Percentiles rank a stretch among this genome's conserved stretches.
Evolutionary conservation across 345 rosid species (phyloP).

Genomic region (Pugionium dolabratum): DNA sequence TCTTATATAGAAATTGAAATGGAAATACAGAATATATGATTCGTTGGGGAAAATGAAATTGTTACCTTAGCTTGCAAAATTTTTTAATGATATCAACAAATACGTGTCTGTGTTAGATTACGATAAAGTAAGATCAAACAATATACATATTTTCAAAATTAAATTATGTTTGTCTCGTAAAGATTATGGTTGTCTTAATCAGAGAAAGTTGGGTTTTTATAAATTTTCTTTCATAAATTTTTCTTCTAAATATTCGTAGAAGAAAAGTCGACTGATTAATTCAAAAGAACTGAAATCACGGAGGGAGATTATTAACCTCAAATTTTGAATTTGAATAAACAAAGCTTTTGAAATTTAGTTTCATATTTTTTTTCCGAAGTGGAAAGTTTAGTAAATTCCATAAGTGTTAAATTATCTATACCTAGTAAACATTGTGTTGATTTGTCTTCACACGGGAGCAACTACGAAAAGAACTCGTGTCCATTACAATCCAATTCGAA

Average conservation of each 20-base stretch:
- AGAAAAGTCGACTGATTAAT: constrained; percentile 35
- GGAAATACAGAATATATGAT: neutral
- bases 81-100: constrained; percentile 16
- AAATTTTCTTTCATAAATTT: neutral
- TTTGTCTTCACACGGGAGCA: constrained; percentile 17
- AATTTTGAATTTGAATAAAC: no score
- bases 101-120: constrained; percentile 4
- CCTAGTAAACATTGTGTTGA: neutral
- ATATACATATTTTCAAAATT: neutral
- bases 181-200: constrained; percentile 32
- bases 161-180: neutral
- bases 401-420: neutral
- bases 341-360: no score
- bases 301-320: constrained; percentile 1
- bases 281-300: constrained; percentile 35
- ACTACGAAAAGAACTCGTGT: constrained; percentile 4
- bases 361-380: neutral
- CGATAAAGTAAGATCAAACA: neutral
- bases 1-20: neutral
- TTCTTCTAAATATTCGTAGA: constrained; percentile 2
- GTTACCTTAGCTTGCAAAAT: constrained; percentile 12
- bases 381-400: neutral
- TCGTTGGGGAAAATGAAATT: neutral
- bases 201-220: constrained; percentile 14
- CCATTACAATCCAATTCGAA: neutral